Evolutionary conservation across 768 basidiomycete species (phyloP).

Genomic region (Mycena leptocephala): DNA sequence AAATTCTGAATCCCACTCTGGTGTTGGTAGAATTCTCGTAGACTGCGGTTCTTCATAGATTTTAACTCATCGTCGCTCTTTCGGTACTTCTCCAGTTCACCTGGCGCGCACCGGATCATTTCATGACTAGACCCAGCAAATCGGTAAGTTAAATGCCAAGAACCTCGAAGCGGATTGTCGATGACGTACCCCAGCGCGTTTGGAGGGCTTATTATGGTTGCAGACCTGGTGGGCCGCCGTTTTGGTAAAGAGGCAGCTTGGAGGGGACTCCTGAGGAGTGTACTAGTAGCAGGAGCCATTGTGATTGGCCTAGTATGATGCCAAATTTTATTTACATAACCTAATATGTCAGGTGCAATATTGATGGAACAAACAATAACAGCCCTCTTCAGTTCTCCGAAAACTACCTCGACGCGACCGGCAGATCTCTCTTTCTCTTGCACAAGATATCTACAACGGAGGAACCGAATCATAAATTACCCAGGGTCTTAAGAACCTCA

Average conservation of each 20-base stretch:
- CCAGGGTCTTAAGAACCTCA: not conserved
- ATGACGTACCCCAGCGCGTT: not conserved
- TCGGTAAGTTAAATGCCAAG: slow-evolving; percentile 23
- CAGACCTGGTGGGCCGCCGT: slow-evolving; percentile 14
- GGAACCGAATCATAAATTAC: too few species aligned
- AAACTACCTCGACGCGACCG: too few species aligned
- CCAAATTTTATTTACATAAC: too few species aligned
- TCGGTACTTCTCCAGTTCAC: slow-evolving; percentile 25
- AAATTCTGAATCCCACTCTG: slow-evolving; percentile 21
- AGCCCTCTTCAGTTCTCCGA: too few species aligned
- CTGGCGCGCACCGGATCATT: slow-evolving; percentile 31
- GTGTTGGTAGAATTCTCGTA: slow-evolving; percentile 30
- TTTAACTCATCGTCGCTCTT: slow-evolving; percentile 34
- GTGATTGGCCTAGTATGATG: not conserved
- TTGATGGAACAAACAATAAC: too few species aligned
- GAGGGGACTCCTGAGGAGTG: not conserved
- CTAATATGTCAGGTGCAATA: too few species aligned
- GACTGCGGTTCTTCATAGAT: slow-evolving; percentile 20
- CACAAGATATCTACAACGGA: too few species aligned
- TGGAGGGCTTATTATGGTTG: not conserved
- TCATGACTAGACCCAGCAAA: slow-evolving; percentile 27
- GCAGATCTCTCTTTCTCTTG: too few species aligned
- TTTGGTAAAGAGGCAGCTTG: slow-evolving; percentile 9
- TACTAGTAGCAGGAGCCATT: not conserved
- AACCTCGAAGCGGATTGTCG: not conserved